Evolutionary conservation across 768 basidiomycete genomes (phyloP), one percentile per base, ranked within the genome.

Genomic region (Stropharia rugosoannulata): DNA sequence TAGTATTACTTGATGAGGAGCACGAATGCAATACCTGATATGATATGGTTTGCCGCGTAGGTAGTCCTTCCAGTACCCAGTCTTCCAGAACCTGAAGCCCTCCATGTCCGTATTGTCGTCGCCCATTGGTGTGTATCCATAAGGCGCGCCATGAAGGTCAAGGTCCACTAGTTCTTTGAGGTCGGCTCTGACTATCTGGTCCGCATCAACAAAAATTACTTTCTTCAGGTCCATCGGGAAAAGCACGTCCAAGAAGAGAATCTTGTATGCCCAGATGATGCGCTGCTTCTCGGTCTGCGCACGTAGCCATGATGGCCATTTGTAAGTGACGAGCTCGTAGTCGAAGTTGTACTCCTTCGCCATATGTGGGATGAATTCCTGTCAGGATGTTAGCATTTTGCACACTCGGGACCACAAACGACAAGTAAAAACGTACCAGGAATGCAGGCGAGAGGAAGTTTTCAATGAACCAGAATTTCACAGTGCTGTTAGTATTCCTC

Each of bases 381-480:
- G 15, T 4, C 32, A 9, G 15, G 18, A 4, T 13, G 47, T 39
- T 44, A 40, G 43, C 37, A 43, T 1, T 47, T 16, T 37, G 41
- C 11, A 41, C 39, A 10, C 9, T 37, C 40, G 9, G 12, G 13
- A 16, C 42, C 15, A 13, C 9, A 38, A 54, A 12, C 15, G 19
- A 12, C 58, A 32, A 35, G 45, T 3, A 7, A 29, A 44, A 19
- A 75, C 84, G 63, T 62, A 93, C 94, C 56, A 98, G 73, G 83
- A 99, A 99, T 0, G 95, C 90, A 0, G 96, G 97, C 0, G 96
- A 98, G 12, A 98, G 80, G 82, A 99, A 99, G 74, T 99, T 98
- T 69, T 97, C 92, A 60, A 99, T 98, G 73, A 98, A 98, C 97
- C 97, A 98, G 74, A 98, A 99, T 70, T 99, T 99, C 70, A 99